Base-by-base conservation (phyloP, 805 yeast genomes). In the Dipodascus geniculatus region DNA sequence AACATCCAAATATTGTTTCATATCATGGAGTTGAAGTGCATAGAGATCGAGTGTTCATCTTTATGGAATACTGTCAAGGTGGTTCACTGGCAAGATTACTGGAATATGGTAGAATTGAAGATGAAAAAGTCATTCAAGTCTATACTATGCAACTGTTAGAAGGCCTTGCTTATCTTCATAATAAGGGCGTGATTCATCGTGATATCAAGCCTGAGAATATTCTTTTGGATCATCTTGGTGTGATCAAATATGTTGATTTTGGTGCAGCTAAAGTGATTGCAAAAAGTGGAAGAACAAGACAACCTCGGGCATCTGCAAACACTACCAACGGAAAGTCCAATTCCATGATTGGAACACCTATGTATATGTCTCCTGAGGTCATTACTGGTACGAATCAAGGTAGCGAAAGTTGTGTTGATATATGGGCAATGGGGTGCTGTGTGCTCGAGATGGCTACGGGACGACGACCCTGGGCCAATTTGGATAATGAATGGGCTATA, bases 321-420 rank as follows among this genome's bases (percentile, higher is more conserved):
- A 66, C 54, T 4, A 6, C 28, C n/a, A 54, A 57, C 16, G 62
- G 67, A 52, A 72, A 69, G 52, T 60, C 68, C 56, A 73, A 71
- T 55, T 72, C 78, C 24, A 76, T 85, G 74, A 82, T 95, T 1
- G 99, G 99, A 42, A 93, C 99, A 0, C 98, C 98, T 16, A 93
- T 91, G 97, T 93, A 93, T 70, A 91, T 93, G 98, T 88, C 98
- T 0, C 99, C 99, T 0, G 99, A 93, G 63, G 86, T 87, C 0
- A 87, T 93, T 55, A 87, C 93, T 1, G 97, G 97, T 1, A 74
- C 78, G 3, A 68, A 75, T 1, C 64, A 76, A 1, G 84, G 83
- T 33, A 72, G 74, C 53, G 78, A 75, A 58, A 90, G 90, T 2
- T 80, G 82, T 2, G 77, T 74, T 55, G 99, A 93, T 70, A 86